Percentiles rank a stretch among this genome's conserved stretches.
These are phyloP conservation scores for Ophiostoma quercus DNA, from an alignment of 2,329 filamentous ascomycete genomes.

Conservation along the genomic window DNA sequence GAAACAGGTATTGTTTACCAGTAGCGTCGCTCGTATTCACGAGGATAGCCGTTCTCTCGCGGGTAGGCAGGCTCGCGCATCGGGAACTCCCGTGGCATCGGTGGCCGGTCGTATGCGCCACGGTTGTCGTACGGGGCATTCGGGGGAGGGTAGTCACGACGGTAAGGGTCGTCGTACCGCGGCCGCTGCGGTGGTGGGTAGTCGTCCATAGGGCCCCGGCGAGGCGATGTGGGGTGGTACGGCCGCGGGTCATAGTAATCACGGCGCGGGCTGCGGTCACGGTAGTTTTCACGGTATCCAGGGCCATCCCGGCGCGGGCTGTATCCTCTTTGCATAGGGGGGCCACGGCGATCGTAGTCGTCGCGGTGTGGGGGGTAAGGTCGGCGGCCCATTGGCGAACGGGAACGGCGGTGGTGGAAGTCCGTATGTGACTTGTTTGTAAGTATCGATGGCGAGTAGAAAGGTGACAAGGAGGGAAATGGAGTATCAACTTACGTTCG, in stretches of 20 bases:
- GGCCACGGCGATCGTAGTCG: constrained; percentile 77
- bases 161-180: constrained; percentile 73
- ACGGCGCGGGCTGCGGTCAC: constrained; percentile 77
- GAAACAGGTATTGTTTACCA: constrained; percentile 27
- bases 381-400: constrained; percentile 63
- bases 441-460: constrained; percentile 27
- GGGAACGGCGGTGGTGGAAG: constrained; percentile 67
- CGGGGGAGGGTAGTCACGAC: constrained; percentile 61
- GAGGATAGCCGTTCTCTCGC: constrained; percentile 43
- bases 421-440: constrained; percentile 69
- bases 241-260: constrained; percentile 80
- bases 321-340: constrained; percentile 55
- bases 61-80: constrained; percentile 47
- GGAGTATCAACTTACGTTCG: constrained; percentile 62
- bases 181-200: constrained; percentile 63
- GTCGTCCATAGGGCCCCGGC: constrained; percentile 69
- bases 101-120: constrained; percentile 51
- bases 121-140: constrained; percentile 56
- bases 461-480: background rate
- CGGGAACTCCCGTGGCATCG: constrained; percentile 35
- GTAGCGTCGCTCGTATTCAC: constrained; percentile 36
- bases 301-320: constrained; percentile 64
- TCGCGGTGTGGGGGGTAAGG: constrained; percentile 59
- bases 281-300: constrained; percentile 65
- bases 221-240: constrained; percentile 76